Percentiles rank a stretch among this genome's conserved stretches.
Evolutionary conservation across 2,329 filamentous ascomycete genomes (phyloP).

Genomic region (Elsinoe batatas): DNA sequence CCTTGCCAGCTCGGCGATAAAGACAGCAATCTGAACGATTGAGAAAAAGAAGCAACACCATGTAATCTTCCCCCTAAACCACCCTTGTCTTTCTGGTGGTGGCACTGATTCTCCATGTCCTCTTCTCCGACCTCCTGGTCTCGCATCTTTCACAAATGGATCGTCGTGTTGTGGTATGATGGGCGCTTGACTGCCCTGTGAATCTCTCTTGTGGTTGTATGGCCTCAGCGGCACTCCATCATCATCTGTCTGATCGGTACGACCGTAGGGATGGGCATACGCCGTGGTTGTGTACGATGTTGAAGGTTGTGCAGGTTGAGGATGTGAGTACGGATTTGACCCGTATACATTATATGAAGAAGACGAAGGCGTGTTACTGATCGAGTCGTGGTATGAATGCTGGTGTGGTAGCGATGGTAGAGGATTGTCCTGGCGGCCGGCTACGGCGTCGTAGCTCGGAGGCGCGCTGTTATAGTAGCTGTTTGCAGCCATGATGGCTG

Average conservation of each 20-base stretch:
- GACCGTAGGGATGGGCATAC: conserved; percentile 21
- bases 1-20: conserved; percentile 77
- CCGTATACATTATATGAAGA: conserved; percentile 22
- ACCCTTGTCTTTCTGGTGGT: conserved; percentile 33
- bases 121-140: conserved; percentile 20
- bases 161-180: conserved; percentile 34
- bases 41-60: conserved; percentile 79
- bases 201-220: conserved; percentile 30
- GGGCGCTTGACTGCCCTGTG: conserved; percentile 26
- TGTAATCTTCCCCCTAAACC: conserved; percentile 52
- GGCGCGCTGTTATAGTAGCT: conserved; percentile 53
- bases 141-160: conserved; percentile 29
- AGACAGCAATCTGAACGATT: conserved; percentile 67
- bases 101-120: conserved; percentile 14
- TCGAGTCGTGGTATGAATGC: conserved; percentile 6
- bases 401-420: conserved; percentile 22
- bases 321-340: conserved; percentile 22
- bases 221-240: conserved; percentile 39
- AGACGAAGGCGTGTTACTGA: conserved; percentile 15
- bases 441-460: conserved; percentile 33
- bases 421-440: conserved; percentile 32
- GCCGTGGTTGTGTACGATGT: conserved; percentile 27
- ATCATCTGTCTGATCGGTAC: conserved; percentile 37
- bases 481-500: conserved; percentile 36
- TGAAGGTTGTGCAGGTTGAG: conserved; percentile 17